Base-by-base conservation (phyloP, 805 yeast genomes). In the Ascoidea rubescens region DNA sequence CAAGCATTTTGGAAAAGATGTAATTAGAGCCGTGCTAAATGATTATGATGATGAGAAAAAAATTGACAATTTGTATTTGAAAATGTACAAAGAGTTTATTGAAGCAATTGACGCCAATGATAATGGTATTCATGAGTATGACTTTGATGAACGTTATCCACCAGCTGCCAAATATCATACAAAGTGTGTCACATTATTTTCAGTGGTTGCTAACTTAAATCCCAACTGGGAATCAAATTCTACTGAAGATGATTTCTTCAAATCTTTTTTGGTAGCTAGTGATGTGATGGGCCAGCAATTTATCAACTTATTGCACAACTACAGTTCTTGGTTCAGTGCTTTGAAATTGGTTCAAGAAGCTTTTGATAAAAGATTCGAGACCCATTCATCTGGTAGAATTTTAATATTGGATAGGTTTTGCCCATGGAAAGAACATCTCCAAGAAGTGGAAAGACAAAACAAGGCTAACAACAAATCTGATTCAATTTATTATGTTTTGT, bases 101-200 rank as follows among this genome's bases (percentile, higher is more conserved):
- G 98, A 93, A 68, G 82, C 96, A 7, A 74, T 93, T 42, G 99
- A 90, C 68, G 99, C 97, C 53, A 87, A 90, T 63, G 99, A 93
- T 66, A 93, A 93, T 62, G 99, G 99, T 62, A 78, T 91, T 56
- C 75, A 76, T 63, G 82, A 85, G 60, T 87, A 80, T 61, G 77
- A 75, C 5, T 14, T 37, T 37, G 14, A 37, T 4, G 61, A 56
- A 30, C 48, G 47, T 6, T 58, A 74, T 31, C 71, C 74, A 42
- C 28, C 28, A 21, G 71, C 72, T 56, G 82, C 87, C 48, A 75
- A 72, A 56, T 93, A 87, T 71, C 76, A 77, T 58, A 89, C 84
- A 61, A 76, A 77, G 58, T 79, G 81, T 59, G 82, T 88, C 66
- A 75, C 87, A 16, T 73, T 93, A 51, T 91, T 96, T 6, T 74